phyloP scores from a whole-genome alignment of 208 protist genomes.

The Acanthamoeba rhysodes region DNA sequence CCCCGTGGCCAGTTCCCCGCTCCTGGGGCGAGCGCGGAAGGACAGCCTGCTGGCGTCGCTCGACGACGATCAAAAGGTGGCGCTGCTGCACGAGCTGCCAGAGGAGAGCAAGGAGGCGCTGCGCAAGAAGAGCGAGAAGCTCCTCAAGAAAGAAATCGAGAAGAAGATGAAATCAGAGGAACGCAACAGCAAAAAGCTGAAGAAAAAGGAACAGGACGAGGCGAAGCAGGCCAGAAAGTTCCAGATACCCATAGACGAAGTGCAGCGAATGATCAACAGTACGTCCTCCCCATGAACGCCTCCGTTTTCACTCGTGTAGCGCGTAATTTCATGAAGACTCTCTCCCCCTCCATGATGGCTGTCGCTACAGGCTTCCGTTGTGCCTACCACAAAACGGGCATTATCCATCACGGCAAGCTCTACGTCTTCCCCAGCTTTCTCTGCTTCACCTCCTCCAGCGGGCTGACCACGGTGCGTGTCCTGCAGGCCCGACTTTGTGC shows the following conservation, averaged over 20 bases:
- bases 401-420: conserved; percentile 71
- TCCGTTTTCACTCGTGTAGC: not conserved
- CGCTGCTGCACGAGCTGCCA: conserved; percentile 47
- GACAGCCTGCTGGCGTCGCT: not conserved
- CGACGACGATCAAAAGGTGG: conserved; percentile 40
- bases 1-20: not conserved
- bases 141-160: conserved; percentile 58
- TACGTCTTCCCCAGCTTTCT: conserved; percentile 64
- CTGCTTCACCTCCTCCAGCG: conserved; percentile 65
- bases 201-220: conserved; percentile 65
- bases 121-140: conserved; percentile 66
- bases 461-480: conserved; percentile 5
- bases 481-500: not conserved
- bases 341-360: no score
- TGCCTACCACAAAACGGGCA: conserved; percentile 71
- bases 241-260: conserved; percentile 24
- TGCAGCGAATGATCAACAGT: conserved; percentile 63
- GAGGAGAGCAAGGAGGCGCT: conserved; percentile 60
- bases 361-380: conserved; percentile 29
- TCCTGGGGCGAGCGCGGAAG: not conserved
- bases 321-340: no score
- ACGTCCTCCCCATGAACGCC: not conserved
- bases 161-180: conserved; percentile 66
- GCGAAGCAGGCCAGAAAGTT: conserved; percentile 62
- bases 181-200: conserved; percentile 58